Base-by-base conservation (phyloP, 2,329 filamentous ascomycete genomes). In the Monilinia laxa region DNA sequence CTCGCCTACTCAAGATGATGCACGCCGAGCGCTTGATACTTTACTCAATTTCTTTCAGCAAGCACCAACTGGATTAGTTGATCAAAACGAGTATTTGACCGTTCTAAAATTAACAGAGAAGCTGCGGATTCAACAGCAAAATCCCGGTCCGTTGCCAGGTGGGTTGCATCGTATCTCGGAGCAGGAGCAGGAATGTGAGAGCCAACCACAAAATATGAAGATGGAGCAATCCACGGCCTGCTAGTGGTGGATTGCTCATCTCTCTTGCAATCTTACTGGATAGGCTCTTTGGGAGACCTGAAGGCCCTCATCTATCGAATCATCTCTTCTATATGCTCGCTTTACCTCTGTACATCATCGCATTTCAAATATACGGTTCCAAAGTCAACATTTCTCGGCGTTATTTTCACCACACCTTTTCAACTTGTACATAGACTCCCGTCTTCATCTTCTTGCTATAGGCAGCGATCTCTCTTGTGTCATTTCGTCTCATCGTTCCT, bases 21-120 rank as follows among this genome's bases (percentile, higher is more conserved):
- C 93, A 4, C 85, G 91, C 51, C 85, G 87, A 62, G 94, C 93
- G 1, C 84, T 96, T 5, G 89, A 94, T 73, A 88, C 93, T 2
- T 86, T 97, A 25, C 85, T 96, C 76, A 89, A 80, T 68, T 97
- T 94, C 75, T 90, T 97, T 76, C 87, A 88, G 68, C 85, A 90
- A 71, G 86, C 88, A 16, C 79, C 82, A 0, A 81, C 78, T 28
- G 89, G 87, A 1, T 85, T 92, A 42, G 86, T 91, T 20, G 91
- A 95, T 74, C 85, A 92, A 57, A 85, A 86, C 73, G 93, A 97
- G 70, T 93, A 90, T 76, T 78, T 91, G 70, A 86, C 87, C 3
- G 87, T 97, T 58, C 83, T 92, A 23, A 92, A 92, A 76, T 80
- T 97, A 70, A 94, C 93, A 76, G 90, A 96, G 77, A 96, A 94